These are phyloP conservation scores for Moesziomyces sp. DNA, from an alignment of 1,284 basidiomycete species.

Conservation along the genomic window DNA sequence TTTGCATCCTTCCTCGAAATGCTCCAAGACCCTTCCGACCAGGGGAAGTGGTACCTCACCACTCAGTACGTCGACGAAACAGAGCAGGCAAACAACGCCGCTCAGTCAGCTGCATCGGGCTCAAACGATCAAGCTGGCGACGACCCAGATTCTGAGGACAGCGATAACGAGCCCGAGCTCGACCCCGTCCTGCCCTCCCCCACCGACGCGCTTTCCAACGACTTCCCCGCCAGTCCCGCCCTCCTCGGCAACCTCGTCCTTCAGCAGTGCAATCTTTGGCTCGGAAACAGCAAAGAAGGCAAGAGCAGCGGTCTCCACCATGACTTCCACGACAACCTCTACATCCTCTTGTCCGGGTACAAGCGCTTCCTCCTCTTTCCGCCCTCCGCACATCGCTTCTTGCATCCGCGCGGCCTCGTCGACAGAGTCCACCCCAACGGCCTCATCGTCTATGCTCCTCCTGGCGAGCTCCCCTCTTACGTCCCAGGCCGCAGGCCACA, in stretches of 20 bases:
- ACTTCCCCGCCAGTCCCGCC: conserved; percentile 61
- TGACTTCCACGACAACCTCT: conserved; percentile 67
- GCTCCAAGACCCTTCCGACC: conserved; percentile 39
- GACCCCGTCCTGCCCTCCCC: conserved; percentile 62
- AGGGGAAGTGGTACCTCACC: conserved; percentile 63
- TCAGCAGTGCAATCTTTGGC: conserved; percentile 67
- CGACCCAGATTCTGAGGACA: conserved; percentile 37
- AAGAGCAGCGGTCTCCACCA: conserved; percentile 64
- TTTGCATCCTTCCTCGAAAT: conserved; percentile 55
- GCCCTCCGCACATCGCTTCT: conserved; percentile 52
- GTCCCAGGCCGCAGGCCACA: conserved; percentile 23
- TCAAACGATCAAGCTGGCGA: conserved; percentile 33
- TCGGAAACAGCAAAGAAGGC: conserved; percentile 56
- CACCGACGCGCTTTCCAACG: conserved; percentile 53
- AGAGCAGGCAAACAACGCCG: conserved; percentile 16
- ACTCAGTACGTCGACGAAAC: conserved; percentile 61
- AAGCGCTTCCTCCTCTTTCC: conserved; percentile 67
- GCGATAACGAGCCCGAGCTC: conserved; percentile 42
- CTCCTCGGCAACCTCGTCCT: conserved; percentile 62
- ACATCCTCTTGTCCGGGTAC: conserved; percentile 63
- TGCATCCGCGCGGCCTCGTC: conserved; percentile 56
- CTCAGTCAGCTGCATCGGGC: conserved; percentile 28
- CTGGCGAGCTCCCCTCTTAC: conserved; percentile 36
- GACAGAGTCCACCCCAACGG: conserved; percentile 59
- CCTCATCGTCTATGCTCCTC: conserved; percentile 59